Evolutionary conservation across 1,284 basidiomycete genomes (phyloP), one percentile per base, ranked within the genome.

Genomic region (Tilletia horrida): DNA sequence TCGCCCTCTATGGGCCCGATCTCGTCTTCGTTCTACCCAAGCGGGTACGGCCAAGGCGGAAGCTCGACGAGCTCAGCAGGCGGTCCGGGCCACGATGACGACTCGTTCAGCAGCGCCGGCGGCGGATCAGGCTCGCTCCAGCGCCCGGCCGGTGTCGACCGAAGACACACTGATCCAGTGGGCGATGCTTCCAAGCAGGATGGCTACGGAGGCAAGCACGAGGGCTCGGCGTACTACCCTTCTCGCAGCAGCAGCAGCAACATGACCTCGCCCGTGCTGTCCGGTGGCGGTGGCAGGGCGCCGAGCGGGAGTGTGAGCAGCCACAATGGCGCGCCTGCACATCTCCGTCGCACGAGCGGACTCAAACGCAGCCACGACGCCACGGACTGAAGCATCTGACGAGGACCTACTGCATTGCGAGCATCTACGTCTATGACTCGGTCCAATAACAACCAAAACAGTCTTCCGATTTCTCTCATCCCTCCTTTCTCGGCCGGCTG

Each of bases 281-380:
- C 55, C 23, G 16, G 23, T 52, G 50, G 21, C 45, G 21, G 18
- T 6, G 55, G 55, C 23, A 25, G 55, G 31, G 55, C 13, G 14
- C 29, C 27, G 55, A 59, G 55, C 55, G 55, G 55, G 16, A 59
- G 55, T 21, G 31, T 59, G 29, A 59, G 55, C 55, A 59, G 55
- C 55, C 18, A 13, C 14, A 59, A 35, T 59, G 55, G 55, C 16
- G 55, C 55, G 23, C 55, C 55, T 31, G 25, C n/a, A 14, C 50
- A 59, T 35, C 29, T 35, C 8, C 55, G 55, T 14, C 27, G 55
- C 27, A 59, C 55, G 29, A 59, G 55, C 16, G 55, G 55, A 25
- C 27, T 59, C 25, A 59, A 59, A 16, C 55, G 55, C 55, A 59
- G 55, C 27, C 55, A 59, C 55, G 55, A 59, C 35, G 55, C 55